These are phyloP conservation scores for Dryas octopetala DNA, from an alignment of 306 rosid genomes.

Conservation along the genomic window DNA sequence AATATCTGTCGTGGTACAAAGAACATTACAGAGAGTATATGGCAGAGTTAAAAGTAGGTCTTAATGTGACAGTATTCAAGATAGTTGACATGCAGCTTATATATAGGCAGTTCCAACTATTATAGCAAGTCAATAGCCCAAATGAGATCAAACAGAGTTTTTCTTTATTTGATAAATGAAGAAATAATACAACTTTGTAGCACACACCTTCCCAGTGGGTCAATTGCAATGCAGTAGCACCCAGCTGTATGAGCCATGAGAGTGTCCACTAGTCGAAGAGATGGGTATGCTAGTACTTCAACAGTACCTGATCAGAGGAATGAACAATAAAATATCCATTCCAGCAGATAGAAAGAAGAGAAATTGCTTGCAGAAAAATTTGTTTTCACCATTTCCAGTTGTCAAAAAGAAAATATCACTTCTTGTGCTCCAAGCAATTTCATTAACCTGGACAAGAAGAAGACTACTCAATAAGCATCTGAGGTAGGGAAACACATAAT, in stretches of 20 bases:
- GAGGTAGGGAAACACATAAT: slow-evolving; percentile 2
- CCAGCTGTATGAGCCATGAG: slow-evolving; percentile 99
- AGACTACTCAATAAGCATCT: slow-evolving; percentile 9
- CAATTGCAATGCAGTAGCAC: slow-evolving; percentile 96
- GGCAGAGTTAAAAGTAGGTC: neutral
- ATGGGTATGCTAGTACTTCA: slow-evolving; percentile 88
- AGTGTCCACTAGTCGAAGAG: slow-evolving; percentile 81
- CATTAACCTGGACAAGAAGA: slow-evolving; percentile 65
- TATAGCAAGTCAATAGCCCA: neutral
- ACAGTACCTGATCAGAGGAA: slow-evolving; percentile 62
- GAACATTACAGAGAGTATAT: neutral
- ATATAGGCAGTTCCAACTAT: neutral
- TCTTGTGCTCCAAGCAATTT: slow-evolving; percentile 95
- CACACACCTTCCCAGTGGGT: slow-evolving; percentile 85
- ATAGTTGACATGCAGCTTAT: neutral
- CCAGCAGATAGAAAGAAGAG: neutral
- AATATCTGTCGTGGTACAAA: slow-evolving; percentile 50
- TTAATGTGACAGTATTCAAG: neutral
- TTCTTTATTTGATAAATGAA: neutral
- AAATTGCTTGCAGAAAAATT: neutral
- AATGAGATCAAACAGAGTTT: neutral
- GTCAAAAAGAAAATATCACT: slow-evolving; percentile 92
- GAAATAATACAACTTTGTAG: slow-evolving; percentile 23
- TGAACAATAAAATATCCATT: slow-evolving; percentile 2
- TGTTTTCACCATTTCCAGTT: slow-evolving; percentile 82